Evolutionary conservation across 768 basidiomycete genomes (phyloP).

Genomic region (Gymnopilus dilepis): DNA sequence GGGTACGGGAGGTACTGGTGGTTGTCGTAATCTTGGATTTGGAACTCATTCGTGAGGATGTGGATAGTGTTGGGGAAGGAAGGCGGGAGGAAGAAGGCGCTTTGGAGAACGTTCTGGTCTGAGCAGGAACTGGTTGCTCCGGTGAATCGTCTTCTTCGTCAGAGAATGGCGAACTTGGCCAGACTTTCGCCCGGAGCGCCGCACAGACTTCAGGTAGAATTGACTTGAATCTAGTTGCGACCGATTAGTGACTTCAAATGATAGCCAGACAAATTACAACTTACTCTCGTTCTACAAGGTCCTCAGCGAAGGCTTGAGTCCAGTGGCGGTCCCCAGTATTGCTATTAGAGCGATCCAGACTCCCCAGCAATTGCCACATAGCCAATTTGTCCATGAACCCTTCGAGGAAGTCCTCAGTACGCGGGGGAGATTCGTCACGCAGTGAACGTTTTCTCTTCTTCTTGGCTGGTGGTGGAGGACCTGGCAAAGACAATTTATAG

Average conservation of each 20-base stretch:
- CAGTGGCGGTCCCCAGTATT: constrained; percentile 57
- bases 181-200: constrained; percentile 70
- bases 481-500: constrained; percentile 67
- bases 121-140: constrained; percentile 6
- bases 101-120: constrained; percentile 17
- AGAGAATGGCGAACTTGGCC: constrained; percentile 65
- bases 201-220: constrained; percentile 57
- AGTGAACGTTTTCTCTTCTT: constrained; percentile 35
- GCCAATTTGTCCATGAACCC: constrained; percentile 80
- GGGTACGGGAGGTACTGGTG: constrained; percentile 14
- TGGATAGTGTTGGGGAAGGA: constrained; percentile 36
- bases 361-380: constrained; percentile 72
- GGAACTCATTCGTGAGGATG: constrained; percentile 18
- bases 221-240: constrained; percentile 54
- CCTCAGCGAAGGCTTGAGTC: constrained; percentile 75
- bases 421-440: constrained; percentile 25
- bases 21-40: constrained; percentile 15
- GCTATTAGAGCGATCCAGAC: constrained; percentile 29
- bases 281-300: constrained; percentile 68
- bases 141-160: constrained; percentile 39
- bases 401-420: constrained; percentile 63
- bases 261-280: constrained; percentile 28
- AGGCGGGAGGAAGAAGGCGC: constrained; percentile 36
- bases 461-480: constrained; percentile 28
- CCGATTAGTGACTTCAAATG: not conserved